Evolutionary conservation across 257 asterid genomes (phyloP).

Genomic region (Solanum arcanum): DNA sequence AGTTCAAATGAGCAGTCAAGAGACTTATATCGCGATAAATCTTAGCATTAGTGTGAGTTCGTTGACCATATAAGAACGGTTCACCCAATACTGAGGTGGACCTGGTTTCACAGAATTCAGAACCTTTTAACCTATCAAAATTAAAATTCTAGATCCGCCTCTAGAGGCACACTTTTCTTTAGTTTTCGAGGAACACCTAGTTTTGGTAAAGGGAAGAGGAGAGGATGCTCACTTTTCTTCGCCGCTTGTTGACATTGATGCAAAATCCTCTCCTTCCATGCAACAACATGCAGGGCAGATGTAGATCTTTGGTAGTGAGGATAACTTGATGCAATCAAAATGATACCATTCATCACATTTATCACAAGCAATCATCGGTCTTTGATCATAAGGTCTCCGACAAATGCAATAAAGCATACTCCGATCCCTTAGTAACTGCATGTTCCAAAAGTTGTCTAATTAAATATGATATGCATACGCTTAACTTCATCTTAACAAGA

Average conservation of each 20-base stretch:
- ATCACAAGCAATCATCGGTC: slow-evolving; percentile 88
- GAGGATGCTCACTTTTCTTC: slow-evolving; percentile 42
- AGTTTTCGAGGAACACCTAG: not conserved
- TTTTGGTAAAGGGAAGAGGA: not conserved
- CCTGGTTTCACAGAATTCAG: not conserved
- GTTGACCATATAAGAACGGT: not conserved
- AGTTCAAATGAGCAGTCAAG: not conserved
- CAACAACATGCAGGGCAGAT: slow-evolving; percentile 92
- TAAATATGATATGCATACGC: not conserved
- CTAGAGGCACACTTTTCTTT: not conserved
- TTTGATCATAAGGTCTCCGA: slow-evolving; percentile 70
- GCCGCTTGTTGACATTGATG: slow-evolving; percentile 7
- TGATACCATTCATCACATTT: slow-evolving; percentile 93
- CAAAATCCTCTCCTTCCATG: slow-evolving; percentile 24
- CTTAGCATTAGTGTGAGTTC: not conserved
- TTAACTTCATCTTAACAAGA: not conserved
- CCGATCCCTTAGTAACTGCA: slow-evolving; percentile 78
- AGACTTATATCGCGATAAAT: not conserved
- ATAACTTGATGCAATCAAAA: slow-evolving; percentile 71
- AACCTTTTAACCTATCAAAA: not conserved
- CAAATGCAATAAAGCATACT: slow-evolving; percentile 96
- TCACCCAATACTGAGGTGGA: not conserved
- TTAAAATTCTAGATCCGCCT: not conserved
- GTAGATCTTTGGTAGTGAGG: slow-evolving; percentile 59
- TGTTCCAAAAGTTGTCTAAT: not conserved